Conservation (phyloP, 352 stramenopile genomes). For the Pilasporangium apinafurcum region DNA sequence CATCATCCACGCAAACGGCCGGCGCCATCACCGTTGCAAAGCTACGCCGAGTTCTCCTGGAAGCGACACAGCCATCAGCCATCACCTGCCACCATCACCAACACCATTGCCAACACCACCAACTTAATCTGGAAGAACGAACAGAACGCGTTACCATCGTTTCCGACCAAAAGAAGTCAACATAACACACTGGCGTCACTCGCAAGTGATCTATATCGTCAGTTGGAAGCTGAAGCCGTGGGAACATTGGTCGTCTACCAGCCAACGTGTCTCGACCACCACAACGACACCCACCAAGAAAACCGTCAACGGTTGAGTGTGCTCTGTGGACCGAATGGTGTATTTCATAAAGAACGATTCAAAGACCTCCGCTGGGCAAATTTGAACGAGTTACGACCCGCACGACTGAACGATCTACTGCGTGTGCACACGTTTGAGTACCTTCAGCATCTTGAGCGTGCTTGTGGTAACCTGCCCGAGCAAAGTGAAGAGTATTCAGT, state of each 20-base stretch:
- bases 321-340: slow-evolving; percentile 51
- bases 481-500: slow-evolving; percentile 41
- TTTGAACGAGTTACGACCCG: slow-evolving; percentile 39
- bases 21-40: slow-evolving; percentile 22
- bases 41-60: slow-evolving; percentile 18
- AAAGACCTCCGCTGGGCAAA: slow-evolving; percentile 55
- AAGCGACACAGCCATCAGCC: too few relatives aligned
- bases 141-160: not conserved
- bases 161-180: slow-evolving; percentile 12
- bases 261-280: slow-evolving; percentile 62
- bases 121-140: slow-evolving; percentile 1
- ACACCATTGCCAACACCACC: not conserved
- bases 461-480: slow-evolving; percentile 31
- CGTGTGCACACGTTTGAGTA: slow-evolving; percentile 63
- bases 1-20: slow-evolving; percentile 28
- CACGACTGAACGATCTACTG: slow-evolving; percentile 45
- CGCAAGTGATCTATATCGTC: slow-evolving; percentile 13
- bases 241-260: slow-evolving; percentile 63
- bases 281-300: slow-evolving; percentile 72
- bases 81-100: slow-evolving; percentile 1
- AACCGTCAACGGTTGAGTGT: slow-evolving; percentile 47
- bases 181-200: slow-evolving; percentile 15
- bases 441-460: slow-evolving; percentile 44
- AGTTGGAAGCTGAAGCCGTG: slow-evolving; percentile 15
- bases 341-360: slow-evolving; percentile 59